Evolutionary conservation across 1,139 yeast species (phyloP).

Genomic region (Taphrina flavorubra): DNA sequence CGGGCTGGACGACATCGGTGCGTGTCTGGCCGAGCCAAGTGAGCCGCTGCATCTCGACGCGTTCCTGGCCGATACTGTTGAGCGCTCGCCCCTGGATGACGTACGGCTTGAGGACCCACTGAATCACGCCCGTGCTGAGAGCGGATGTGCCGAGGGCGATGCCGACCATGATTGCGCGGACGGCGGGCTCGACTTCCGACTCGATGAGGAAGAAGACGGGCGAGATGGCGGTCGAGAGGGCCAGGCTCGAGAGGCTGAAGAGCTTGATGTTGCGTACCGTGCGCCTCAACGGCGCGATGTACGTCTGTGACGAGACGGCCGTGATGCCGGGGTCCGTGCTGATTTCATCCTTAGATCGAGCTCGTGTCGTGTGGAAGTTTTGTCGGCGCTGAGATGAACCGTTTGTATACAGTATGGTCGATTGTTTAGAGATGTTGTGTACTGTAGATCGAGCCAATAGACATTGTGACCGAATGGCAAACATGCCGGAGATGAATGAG

Average conservation of each 20-base stretch:
- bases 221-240: constrained; percentile 34
- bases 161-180: constrained; percentile 40
- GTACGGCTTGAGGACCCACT: constrained; percentile 39
- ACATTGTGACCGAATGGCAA: background rate
- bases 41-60: constrained; percentile 30
- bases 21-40: constrained; percentile 21
- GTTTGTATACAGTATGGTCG: background rate
- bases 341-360: background rate
- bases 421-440: background rate
- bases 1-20: constrained; percentile 13
- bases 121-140: constrained; percentile 91
- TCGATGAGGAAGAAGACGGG: constrained; percentile 40
- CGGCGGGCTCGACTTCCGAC: constrained; percentile 26
- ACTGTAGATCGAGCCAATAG: background rate
- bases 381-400: background rate
- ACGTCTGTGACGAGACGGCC: constrained; percentile 23
- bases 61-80: constrained; percentile 18
- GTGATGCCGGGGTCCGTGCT: constrained; percentile 33
- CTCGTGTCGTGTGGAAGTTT: background rate
- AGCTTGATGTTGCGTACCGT: constrained; percentile 37
- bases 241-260: constrained; percentile 35
- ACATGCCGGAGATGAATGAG: background rate
- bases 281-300: constrained; percentile 25
- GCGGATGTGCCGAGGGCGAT: constrained; percentile 50
- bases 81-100: constrained; percentile 27